Evolutionary conservation across 805 yeast genomes (phyloP), one percentile per base, ranked within the genome.

Genomic region (Saccharomycopsis sp.): DNA sequence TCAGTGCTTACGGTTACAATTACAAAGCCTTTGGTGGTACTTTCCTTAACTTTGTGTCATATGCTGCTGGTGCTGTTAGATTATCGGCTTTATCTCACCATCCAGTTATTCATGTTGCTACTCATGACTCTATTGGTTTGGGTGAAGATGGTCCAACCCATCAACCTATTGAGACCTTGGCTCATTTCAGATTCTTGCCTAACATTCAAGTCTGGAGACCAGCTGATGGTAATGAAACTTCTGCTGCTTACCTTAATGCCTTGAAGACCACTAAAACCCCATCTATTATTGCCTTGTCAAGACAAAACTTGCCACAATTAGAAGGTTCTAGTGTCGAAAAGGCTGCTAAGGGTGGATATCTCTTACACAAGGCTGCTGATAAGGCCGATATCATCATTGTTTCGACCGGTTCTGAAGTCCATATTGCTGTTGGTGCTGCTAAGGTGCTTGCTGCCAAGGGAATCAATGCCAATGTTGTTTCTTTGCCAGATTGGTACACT

Each of bases 71-170:
- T 79, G 91, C 96, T 68, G 83, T 87, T 56, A 85, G 96, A 83
- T 80, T 88, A 71, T 80, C 93, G 58, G 93, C 96, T 58, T 76
- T 88, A 64, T 86, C 93, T 59, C 89, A 88, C 66, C 89, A 84
- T 71, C 94, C 93, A 65, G 83, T 87, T 66, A 80, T 84, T 67
- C 87, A 92, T 89, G 90, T 88, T 64, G 94, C 94, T 62, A 88
- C 96, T 62, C 96, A 88, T 73, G 96, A 88, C 73, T 88, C 94
- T 53, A 87, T 88, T 68, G 96, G 96, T 76, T 78, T 87, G 68
- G 96, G 96, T 78, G 96, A 88, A 79, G 96, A 88, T 73, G 96
- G 96, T 71, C 96, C 96, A 75, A 88, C 96, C 71, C 96, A 88
- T 76, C 94, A 88, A 77, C 96, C 96, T 75, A 86, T 88, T 66